Base-by-base conservation (phyloP, 208 protist species). In the Wallacemonas sp. region DNA sequence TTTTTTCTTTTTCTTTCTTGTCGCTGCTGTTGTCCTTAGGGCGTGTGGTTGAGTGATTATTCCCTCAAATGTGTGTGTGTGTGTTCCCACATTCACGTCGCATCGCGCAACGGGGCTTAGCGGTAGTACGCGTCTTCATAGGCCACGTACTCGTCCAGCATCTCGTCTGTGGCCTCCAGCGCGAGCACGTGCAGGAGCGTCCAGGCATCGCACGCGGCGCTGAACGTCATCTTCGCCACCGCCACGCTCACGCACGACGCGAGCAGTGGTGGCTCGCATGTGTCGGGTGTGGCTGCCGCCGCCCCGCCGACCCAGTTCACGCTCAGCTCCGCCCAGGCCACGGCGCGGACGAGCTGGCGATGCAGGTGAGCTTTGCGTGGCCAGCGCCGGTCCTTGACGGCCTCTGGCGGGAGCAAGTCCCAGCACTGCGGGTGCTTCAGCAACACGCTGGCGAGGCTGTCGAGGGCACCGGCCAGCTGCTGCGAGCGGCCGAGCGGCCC, bases 281-380 rank as follows among this genome's bases (percentile, higher is more conserved):
- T 31, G 25, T 25, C 41, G 45, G 14, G 44, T 28, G n/a, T 11
- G 16, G 29, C 11, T 12, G 31, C 22, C 12, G 48, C 20, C 25
- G 42, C 5, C 18, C 11, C 42, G 41, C 36, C 22, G 11, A 45
- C 5, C 48, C 49, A 41, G 41, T 82, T 92, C 45, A 74, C 73
- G 61, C 72, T 74, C 12, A 90, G 74, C 74, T 91, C 84, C 52
- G 80, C 76, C 84, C 82, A 91, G 48, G 84, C 86, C n/a, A 91
- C 72, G 1, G 78, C 84, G 39, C 87, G 82, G 25, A 91, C 48
- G 41, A 87, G 55, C 31, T 59, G 52, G 5, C 52, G 52, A 8
- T 25, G 52, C 5, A 59, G 52, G 20, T 41, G 20, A 8, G 52
- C 52, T 11, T 41, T 33, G 3, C 32, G 48, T 12, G 46, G 44